These are phyloP conservation scores for Boletus sp. DNA, from an alignment of 1,284 basidiomycete species.

Conservation along the genomic window DNA sequence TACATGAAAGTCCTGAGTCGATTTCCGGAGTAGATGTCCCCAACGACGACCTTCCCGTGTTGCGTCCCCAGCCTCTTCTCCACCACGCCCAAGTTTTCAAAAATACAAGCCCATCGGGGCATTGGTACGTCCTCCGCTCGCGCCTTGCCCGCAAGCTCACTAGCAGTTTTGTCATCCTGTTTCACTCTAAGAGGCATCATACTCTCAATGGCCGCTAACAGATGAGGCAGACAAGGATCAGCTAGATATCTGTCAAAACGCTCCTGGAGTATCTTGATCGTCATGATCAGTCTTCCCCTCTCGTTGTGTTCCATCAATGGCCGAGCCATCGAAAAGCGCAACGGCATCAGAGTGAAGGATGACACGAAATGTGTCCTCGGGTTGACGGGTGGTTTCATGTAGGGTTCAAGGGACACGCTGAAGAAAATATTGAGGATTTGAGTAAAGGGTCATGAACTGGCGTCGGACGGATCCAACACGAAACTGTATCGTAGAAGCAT, in stretches of 20 bases:
- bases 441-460: not conserved
- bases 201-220: not conserved
- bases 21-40: slow-evolving; percentile 4
- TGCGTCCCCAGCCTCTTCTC: slow-evolving; percentile 13
- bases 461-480: not conserved
- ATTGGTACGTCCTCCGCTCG: not conserved
- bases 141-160: not conserved
- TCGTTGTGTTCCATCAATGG: slow-evolving; percentile 10
- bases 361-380: slow-evolving; percentile 21
- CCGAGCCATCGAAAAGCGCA: slow-evolving; percentile 18
- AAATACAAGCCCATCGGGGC: slow-evolving; percentile 7
- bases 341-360: slow-evolving; percentile 8
- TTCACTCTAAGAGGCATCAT: not conserved
- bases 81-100: slow-evolving; percentile 17
- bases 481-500: not conserved
- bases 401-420: slow-evolving; percentile 22
- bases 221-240: slow-evolving; percentile 17
- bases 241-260: slow-evolving; percentile 15
- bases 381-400: slow-evolving; percentile 18
- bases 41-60: slow-evolving; percentile 2
- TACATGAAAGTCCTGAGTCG: slow-evolving; percentile 10
- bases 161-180: no score
- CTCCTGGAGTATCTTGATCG: slow-evolving; percentile 12
- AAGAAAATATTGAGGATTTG: not conserved
- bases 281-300: slow-evolving; percentile 12